Percentiles rank a stretch among this genome's conserved stretches.
Conservation (phyloP, 2,329 filamentous ascomycete species). For the Beauveria asiatica region DNA sequence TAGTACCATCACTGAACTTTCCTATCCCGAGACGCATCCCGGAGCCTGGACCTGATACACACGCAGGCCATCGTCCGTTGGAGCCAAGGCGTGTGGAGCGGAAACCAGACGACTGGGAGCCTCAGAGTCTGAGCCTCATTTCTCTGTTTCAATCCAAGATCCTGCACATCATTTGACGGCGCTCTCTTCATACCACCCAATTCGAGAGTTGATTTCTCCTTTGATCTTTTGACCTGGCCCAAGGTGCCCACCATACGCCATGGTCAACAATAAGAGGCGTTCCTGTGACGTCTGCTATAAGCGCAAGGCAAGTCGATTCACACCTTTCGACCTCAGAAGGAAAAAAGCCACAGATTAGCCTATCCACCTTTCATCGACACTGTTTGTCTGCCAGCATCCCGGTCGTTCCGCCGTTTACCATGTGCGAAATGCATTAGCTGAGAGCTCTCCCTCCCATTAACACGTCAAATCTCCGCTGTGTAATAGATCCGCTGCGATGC, state of each 20-base stretch:
- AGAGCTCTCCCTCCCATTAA: conserved; percentile 6
- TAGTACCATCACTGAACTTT: not conserved
- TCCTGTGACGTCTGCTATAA: conserved; percentile 42
- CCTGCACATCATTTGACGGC: not conserved
- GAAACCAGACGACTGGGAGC: not conserved
- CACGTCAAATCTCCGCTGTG: conserved; percentile 7
- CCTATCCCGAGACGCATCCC: not conserved
- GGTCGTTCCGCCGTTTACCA: not conserved
- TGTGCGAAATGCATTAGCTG: not conserved
- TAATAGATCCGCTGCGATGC: conserved; percentile 42
- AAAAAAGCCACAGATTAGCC: not conserved
- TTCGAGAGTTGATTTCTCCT: not conserved
- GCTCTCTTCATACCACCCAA: not conserved
- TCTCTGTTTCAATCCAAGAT: not conserved
- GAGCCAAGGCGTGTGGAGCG: not conserved
- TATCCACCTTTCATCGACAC: not conserved
- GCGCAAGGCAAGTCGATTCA: conserved; percentile 32
- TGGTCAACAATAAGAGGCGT: conserved; percentile 12
- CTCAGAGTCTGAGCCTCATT: not conserved
- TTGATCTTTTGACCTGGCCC: no score
- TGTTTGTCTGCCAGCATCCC: not conserved
- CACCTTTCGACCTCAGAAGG: not conserved
- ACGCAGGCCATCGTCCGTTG: not conserved
- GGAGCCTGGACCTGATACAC: not conserved
- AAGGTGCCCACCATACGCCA: not conserved